Evolutionary conservation across 2,329 filamentous ascomycete genomes (phyloP).

Genomic region (Stagonosporopsis cucurbitacearum): DNA sequence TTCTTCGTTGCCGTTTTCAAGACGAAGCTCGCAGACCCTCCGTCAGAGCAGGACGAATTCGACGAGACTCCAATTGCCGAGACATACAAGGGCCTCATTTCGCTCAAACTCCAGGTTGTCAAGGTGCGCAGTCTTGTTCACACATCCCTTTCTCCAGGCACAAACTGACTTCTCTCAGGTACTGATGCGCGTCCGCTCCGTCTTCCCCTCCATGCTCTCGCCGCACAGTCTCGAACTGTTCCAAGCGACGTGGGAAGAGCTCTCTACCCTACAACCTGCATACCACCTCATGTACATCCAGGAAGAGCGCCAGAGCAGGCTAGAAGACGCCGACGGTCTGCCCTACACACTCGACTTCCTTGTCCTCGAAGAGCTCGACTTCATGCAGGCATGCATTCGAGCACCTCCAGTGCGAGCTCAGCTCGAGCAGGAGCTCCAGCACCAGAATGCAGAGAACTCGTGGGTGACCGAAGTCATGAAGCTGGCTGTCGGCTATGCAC

Average conservation of each 20-base stretch:
- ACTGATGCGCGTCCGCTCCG: conserved; percentile 82
- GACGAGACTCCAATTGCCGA: conserved; percentile 64
- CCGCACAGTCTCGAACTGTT: conserved; percentile 85
- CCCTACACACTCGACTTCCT: conserved; percentile 95
- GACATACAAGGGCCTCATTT: conserved; percentile 79
- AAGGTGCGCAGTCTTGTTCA: conserved; percentile 60
- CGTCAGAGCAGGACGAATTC: conserved; percentile 63
- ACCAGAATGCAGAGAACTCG: conserved; percentile 61
- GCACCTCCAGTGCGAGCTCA: conserved; percentile 88
- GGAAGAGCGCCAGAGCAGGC: conserved; percentile 81
- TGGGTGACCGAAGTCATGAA: conserved; percentile 92
- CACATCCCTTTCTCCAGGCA: background rate
- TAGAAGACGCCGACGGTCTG: conserved; percentile 90
- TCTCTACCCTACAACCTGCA: conserved; percentile 72
- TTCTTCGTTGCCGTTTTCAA: conserved; percentile 86
- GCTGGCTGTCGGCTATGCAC: conserved; percentile 82
- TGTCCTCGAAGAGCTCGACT: conserved; percentile 91
- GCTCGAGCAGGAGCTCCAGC: conserved; percentile 77
- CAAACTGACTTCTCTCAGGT: conserved; percentile 58
- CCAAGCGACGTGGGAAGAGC: conserved; percentile 86
- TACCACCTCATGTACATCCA: conserved; percentile 87
- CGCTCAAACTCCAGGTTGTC: conserved; percentile 91
- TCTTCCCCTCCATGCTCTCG: conserved; percentile 82
- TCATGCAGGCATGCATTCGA: conserved; percentile 88
- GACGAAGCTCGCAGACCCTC: conserved; percentile 69